Base-by-base conservation (phyloP, 75 land plant species). In the Azolla pinnata region DNA sequence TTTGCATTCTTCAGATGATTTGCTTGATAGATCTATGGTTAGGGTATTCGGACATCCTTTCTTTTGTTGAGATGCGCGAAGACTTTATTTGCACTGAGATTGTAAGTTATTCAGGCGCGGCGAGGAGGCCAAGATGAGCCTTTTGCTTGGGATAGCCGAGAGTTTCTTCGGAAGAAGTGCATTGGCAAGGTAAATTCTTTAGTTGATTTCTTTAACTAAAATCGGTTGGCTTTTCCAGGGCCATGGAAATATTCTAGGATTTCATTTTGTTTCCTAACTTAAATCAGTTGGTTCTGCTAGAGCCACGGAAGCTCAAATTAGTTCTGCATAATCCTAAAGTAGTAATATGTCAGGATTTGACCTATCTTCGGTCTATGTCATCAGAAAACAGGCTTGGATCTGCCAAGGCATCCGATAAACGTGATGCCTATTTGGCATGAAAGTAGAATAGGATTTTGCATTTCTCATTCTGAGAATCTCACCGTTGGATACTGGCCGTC, bases 181-280 rank as follows among this genome's bases (percentile, higher is more conserved):
- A 83, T 95, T 46, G 99, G 99, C 67, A 83, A 95, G 99, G 99
- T 93, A n/a, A n/a, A n/a, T n/a, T n/a, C n/a, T n/a, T n/a, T 8
- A 1, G 21, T 29, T 17, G 60, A 35, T 19, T 56, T 38, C 9
- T 26, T 27, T 24, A 33, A 21, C 24, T 60, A 24, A 5, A 5
- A 26, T 25, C 20, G 25, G 2, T 53, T 45, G 55, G 54, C 25
- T 54, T 47, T 23, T 32, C 14, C 14, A n/a, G 48, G 40, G 2
- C 44, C 26, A 9, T 21, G 29, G 12, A 24, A 10, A 32, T 56
- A 16, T 16, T 56, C 38, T 21, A 25, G 12, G n/a, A 30, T 5
- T 19, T 31, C 5, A 21, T 14, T 9, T 14, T 7, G 1, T 61
- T 61, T 21, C 28, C 28, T 28, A 19, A 0, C 29, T 18, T n/a